Base-by-base conservation (phyloP, 306 rosid genomes). In the Rubus parviflorus region DNA sequence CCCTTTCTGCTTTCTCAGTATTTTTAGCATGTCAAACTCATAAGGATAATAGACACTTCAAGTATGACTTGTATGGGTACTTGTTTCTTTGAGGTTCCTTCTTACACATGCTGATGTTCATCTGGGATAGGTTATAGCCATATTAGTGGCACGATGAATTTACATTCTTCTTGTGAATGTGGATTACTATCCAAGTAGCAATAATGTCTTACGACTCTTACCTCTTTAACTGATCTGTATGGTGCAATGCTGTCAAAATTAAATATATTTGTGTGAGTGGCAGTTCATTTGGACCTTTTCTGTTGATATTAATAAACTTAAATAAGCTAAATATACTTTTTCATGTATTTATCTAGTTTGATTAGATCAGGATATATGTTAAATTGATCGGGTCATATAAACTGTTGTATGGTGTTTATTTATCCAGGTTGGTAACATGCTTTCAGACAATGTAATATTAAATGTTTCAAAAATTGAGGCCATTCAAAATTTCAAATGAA, bases 401-500 rank as follows among this genome's bases (percentile, higher is more conserved):
- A 30, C 68, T 63, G 35, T 8, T 64, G 56, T 35, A 13, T 54
- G 41, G 49, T 61, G 47, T 19, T 63, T 58, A 8, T 30, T 53
- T 51, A 67, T 81, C 17, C 64, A 19, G 57, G 1, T 67, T 37
- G 46, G 47, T 66, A 42, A 4, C n/a, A 40, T 40, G 49, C 49
- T 11, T 35, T 38, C 16, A 42, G 71, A 42, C 4, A 61, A 62
- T 63, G 69, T 79, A 45, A 47, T 74, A 72, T 15, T 17, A 30
- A 22, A 77, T n/a, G 15, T 77, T 72, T 74, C 13, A 15, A 61
- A 70, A 71, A 60, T 68, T 51, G 67, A 45, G 68, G 45, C 38
- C 68, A 62, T 72, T 68, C 35, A n/a, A n/a, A n/a, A n/a, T n/a
- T n/a, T n/a, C n/a, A 49, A 74, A 57, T 25, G 68, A 80, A 69